These are phyloP conservation scores for Apiospora marii DNA, from an alignment of 2,329 filamentous ascomycete species.

Conservation along the genomic window DNA sequence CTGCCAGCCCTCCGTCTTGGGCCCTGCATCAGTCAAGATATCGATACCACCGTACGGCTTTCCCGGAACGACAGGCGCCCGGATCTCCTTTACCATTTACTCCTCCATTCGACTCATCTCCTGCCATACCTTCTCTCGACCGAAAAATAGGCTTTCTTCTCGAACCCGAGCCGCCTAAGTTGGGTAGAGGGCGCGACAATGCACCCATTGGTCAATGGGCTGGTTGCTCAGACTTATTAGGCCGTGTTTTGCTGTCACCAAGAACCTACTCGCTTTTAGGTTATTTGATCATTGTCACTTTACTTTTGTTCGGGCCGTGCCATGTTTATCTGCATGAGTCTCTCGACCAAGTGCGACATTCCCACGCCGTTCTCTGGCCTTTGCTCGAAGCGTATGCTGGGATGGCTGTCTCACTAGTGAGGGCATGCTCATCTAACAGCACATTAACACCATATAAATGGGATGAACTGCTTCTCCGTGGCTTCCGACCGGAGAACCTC, in stretches of 20 bases:
- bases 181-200: not conserved
- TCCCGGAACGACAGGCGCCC: not conserved
- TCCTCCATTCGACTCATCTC: not conserved
- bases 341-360: not conserved
- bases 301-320: slow-evolving; percentile 11
- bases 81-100: not conserved
- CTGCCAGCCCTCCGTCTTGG: slow-evolving; percentile 13
- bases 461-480: not conserved
- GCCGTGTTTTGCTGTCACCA: not conserved
- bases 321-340: slow-evolving; percentile 12
- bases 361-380: not conserved
- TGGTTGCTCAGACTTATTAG: not conserved
- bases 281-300: not conserved
- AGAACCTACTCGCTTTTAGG: not conserved
- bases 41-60: not conserved
- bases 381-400: slow-evolving; percentile 1
- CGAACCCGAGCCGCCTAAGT: not conserved
- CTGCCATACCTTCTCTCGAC: not conserved
- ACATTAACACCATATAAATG: not conserved
- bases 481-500: not conserved
- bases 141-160: not conserved
- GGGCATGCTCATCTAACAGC: not conserved
- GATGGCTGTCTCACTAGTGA: not conserved
- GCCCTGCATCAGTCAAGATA: slow-evolving; percentile 1
- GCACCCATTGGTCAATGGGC: no score